Conservation (phyloP, 805 yeast species). For the Teunomyces pallodes region DNA sequence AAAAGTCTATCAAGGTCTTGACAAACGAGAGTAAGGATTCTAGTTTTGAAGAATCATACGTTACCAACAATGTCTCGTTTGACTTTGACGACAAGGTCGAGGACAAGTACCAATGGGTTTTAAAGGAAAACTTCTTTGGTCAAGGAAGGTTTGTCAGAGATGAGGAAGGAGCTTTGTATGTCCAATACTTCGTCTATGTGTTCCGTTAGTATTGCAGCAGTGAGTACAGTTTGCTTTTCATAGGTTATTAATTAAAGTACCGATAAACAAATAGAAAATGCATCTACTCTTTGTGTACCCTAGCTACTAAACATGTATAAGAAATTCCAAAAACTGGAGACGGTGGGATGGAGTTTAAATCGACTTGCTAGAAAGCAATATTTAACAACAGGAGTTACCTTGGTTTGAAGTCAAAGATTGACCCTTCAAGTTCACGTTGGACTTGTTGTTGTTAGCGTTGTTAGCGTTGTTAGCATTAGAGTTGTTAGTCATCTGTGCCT, state of each 20-base stretch:
- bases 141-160: constrained; percentile 59
- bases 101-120: constrained; percentile 51
- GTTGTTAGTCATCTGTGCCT: constrained; percentile 84
- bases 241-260: constrained; percentile 1
- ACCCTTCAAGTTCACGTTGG: constrained; percentile 71
- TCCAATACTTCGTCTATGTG: constrained; percentile 54
- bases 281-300: background rate
- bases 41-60: constrained; percentile 46
- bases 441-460: constrained; percentile 45
- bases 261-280: background rate
- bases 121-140: constrained; percentile 49
- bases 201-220: constrained; percentile 9
- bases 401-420: constrained; percentile 48
- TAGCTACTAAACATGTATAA: constrained; percentile 3
- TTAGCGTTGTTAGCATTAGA: constrained; percentile 35
- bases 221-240: background rate
- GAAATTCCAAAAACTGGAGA: background rate
- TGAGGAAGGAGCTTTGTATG: constrained; percentile 42
- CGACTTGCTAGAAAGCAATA: background rate
- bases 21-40: constrained; percentile 29
- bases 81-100: constrained; percentile 40
- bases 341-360: background rate
- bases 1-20: constrained; percentile 32
- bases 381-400: constrained; percentile 39
- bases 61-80: constrained; percentile 48